Base-by-base conservation (phyloP, 352 stramenopile genomes). In the Phytopythium aichiense region DNA sequence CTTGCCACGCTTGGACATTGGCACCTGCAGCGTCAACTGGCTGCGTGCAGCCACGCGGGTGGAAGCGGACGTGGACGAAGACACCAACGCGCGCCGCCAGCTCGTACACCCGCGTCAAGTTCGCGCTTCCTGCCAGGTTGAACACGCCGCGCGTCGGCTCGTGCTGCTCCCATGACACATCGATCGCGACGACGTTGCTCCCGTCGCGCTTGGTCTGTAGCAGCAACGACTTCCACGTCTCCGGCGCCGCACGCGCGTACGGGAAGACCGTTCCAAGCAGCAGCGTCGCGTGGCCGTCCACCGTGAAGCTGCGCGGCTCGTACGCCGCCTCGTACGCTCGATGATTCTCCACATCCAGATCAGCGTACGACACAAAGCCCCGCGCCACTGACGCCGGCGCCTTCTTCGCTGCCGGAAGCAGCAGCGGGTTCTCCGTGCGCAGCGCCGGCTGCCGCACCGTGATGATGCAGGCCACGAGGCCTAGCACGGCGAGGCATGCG, bases 151-250 rank as follows among this genome's bases (percentile, higher is more conserved):
- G 73, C 52, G 75, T 64, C 49, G 70, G 76, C 33, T 92, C 81
- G 52, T 92, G 79, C 38, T 89, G 53, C 60, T 87, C 83, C 84
- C 84, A 92, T 53, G 84, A 81, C 12, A 92, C 69, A 67, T 92
- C 81, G 61, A 92, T 72, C 43, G 89, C 74, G 16, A 92, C 56
- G 43, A 88, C 74, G 60, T 92, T 92, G n/a, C 89, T 71, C 45
- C 84, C 79, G 60, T 91, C 84, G 58, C 79, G 69, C 62, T 88
- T 87, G 58, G 79, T 81, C 54, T 87, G 84, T 56, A 66, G 65
- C 40, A 92, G 60, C 37, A 88, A 43, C 43, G 81, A 61, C 54
- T 81, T 66, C 84, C 81, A 92, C 68, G 81, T 81, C 1, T 48
- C 71, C 0, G 63, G 62, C 38, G 77, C 79, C 57, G 74, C 89